Evolutionary conservation across 1,139 yeast genomes (phyloP).

Genomic region (Hanseniaspora gamundiae): DNA sequence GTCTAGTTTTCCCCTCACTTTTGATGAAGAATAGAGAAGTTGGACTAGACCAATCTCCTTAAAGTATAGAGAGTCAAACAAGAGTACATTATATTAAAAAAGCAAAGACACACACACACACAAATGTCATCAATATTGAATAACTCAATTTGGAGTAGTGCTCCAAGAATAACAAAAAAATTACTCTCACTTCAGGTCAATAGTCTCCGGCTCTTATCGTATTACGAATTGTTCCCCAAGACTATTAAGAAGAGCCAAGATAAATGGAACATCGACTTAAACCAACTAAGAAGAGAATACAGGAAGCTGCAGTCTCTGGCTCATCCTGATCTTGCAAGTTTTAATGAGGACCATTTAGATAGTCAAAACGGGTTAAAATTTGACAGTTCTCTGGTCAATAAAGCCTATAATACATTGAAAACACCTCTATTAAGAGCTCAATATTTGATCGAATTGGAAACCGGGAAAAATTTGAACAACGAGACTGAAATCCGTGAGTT

Average conservation of each 20-base stretch:
- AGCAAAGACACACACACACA: neutral
- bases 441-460: constrained; percentile 33
- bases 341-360: constrained; percentile 11
- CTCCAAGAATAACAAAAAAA: too few species aligned
- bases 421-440: constrained; percentile 64
- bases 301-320: constrained; percentile 37
- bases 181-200: too few species aligned
- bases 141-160: too few species aligned
- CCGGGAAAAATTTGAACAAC: constrained; percentile 32
- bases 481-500: constrained; percentile 25
- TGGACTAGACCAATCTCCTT: neutral
- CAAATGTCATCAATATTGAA: neutral
- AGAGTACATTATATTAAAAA: neutral
- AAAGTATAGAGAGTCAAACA: neutral
- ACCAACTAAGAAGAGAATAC: constrained; percentile 58
- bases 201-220: constrained; percentile 1
- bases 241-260: constrained; percentile 1
- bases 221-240: constrained; percentile 2
- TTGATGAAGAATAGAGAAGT: neutral
- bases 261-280: constrained; percentile 41
- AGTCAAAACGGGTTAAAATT: constrained; percentile 19
- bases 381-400: constrained; percentile 41
- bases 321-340: constrained; percentile 12
- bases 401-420: constrained; percentile 58
- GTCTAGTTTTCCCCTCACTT: neutral